These are phyloP conservation scores for Aspergillus puulaauensis DNA, from an alignment of 2,329 filamentous ascomycete genomes.

Conservation along the genomic window DNA sequence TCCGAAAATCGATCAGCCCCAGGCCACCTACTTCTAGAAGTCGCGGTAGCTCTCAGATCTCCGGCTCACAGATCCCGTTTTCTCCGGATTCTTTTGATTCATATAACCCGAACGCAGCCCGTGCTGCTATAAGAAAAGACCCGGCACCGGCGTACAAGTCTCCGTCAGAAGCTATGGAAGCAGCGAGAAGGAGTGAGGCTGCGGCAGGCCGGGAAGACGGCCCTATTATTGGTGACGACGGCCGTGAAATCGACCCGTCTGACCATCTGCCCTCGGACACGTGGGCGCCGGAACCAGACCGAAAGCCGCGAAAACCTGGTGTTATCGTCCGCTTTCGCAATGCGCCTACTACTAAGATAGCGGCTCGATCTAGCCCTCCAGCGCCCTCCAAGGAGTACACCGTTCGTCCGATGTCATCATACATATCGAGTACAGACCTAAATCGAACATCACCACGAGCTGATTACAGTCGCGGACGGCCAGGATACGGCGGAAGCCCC, in stretches of 20 bases:
- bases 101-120: conserved; percentile 52
- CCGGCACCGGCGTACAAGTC: conserved; percentile 37
- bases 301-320: conserved; percentile 52
- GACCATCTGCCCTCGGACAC: conserved; percentile 65
- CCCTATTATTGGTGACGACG: conserved; percentile 64
- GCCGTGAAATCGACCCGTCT: conserved; percentile 64
- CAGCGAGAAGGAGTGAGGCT: conserved; percentile 37
- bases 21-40: conserved; percentile 47
- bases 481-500: conserved; percentile 19
- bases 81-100: conserved; percentile 62
- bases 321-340: conserved; percentile 50
- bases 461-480: conserved; percentile 20
- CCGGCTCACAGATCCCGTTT: conserved; percentile 59
- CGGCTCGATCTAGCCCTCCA: conserved; percentile 15
- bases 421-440: conserved; percentile 1
- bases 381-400: conserved; percentile 10
- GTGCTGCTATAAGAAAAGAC: conserved; percentile 32
- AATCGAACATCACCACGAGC: conserved; percentile 25
- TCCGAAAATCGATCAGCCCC: conserved; percentile 60
- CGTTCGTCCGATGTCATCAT: conserved; percentile 12
- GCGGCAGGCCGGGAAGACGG: conserved; percentile 47
- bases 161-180: conserved; percentile 39
- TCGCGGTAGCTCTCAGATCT: conserved; percentile 45
- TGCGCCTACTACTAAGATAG: conserved; percentile 32
- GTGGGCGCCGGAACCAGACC: conserved; percentile 66